Percentiles rank a stretch among this genome's conserved stretches.
These are phyloP conservation scores for Picea abies DNA, from an alignment of 83 land plant genomes.

Conservation along the genomic window DNA sequence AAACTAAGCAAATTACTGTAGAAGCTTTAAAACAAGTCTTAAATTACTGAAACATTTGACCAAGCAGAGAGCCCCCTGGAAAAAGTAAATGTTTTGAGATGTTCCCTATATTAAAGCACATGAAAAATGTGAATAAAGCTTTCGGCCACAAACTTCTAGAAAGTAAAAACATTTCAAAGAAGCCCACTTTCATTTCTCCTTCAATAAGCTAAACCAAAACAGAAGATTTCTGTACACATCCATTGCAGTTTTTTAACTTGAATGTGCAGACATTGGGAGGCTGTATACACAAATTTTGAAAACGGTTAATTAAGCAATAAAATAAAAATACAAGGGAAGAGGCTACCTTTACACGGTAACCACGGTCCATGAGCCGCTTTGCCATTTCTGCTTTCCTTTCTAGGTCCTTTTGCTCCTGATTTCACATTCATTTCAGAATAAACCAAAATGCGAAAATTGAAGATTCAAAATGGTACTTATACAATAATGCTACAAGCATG, in stretches of 20 bases:
- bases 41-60: no score
- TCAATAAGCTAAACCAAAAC: no score
- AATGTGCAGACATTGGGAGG: not conserved
- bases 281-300: not conserved
- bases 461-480: not conserved
- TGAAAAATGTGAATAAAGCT: no score
- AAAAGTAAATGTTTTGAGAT: not conserved
- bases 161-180: no score
- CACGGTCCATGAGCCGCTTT: constrained; percentile 55
- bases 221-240: no score
- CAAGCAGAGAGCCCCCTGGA: not conserved
- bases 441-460: not conserved
- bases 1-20: not conserved
- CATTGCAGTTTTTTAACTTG: not conserved
- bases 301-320: not conserved
- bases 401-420: constrained; percentile 61
- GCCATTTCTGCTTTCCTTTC: constrained; percentile 51
- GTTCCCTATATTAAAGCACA: not conserved
- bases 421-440: not conserved
- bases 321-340: not conserved
- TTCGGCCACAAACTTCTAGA: no score
- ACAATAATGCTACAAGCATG: not conserved
- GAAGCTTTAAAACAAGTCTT: not conserved
- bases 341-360: constrained; percentile 70
- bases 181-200: no score